A percentile compares a stretch with the other conserved stretches of the same genome.
These are phyloP conservation scores for Venturia pyrina DNA, from an alignment of 2,329 filamentous ascomycete genomes.

Conservation along the genomic window DNA sequence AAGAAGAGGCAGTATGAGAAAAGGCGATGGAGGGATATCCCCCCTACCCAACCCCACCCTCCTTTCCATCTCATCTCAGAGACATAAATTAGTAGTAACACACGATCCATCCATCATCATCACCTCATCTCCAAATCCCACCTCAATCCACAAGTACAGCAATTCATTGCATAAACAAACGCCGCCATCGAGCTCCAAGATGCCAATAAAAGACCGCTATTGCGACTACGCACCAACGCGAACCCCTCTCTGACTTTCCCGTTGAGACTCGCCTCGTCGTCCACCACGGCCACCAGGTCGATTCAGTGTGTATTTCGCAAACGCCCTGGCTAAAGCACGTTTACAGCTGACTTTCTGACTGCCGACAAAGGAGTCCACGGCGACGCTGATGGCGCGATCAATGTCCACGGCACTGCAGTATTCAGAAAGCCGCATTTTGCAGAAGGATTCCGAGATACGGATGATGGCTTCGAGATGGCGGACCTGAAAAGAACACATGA, in stretches of 20 bases:
- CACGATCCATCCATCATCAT: too few species aligned
- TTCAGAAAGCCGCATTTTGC: conserved; percentile 95
- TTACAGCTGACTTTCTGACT: conserved; percentile 97
- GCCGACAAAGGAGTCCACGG: conserved; percentile 89
- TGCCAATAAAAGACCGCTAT: too few species aligned
- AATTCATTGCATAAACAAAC: too few species aligned
- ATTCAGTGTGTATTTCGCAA: conserved; percentile 74
- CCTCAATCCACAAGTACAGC: too few species aligned
- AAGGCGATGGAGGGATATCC: too few species aligned
- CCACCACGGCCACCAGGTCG: not conserved
- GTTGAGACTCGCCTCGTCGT: not conserved
- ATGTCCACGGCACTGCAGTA: conserved; percentile 88
- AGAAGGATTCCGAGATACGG: conserved; percentile 87
- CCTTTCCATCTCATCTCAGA: too few species aligned
- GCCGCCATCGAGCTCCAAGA: too few species aligned
- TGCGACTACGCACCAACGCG: not conserved
- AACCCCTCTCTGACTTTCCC: not conserved
- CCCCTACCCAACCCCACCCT: too few species aligned
- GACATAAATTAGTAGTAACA: too few species aligned
- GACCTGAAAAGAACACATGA: conserved; percentile 45
- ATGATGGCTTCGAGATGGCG: conserved; percentile 97
- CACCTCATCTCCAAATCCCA: too few species aligned
- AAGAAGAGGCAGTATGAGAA: too few species aligned
- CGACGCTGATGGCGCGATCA: conserved; percentile 92
- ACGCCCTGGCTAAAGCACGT: conserved; percentile 86